Evolutionary conservation across 495 filamentous ascomycete species (phyloP), one percentile per base, ranked within the genome.

Genomic region (Melanomma pulvis-pyrius): DNA sequence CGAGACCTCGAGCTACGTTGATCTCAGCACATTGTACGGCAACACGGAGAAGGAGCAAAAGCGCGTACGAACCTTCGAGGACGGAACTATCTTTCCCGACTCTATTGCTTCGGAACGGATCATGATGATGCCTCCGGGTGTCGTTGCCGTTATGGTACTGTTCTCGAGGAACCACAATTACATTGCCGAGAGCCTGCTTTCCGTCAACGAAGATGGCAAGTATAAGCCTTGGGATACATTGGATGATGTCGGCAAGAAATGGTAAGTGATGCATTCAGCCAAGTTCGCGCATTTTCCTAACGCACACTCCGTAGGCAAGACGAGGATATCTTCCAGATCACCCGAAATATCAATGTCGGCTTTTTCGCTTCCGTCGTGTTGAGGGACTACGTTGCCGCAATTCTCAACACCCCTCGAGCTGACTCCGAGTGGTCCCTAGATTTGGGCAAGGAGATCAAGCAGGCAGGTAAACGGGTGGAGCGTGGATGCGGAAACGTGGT

Each of bases 151-250:
- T 17, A 46, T 74, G 12, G 34, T 74, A 8, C 36, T 74, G 63
- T 74, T 74, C 56, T 74, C 73, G n/a, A 54, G 73, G 49, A 74
- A 74, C 41, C 73, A 74, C 68, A 74, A 74, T 46, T n/a, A 58
- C 4, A 71, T 74, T 65, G 70, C 73, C 19, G 57, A 73, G 39
- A 28, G 52, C 21, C 61, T 74, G 24, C 39, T 70, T 4, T 59
- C 61, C 9, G 63, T 74, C 17, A 73, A 74, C 41, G 73, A 74
- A 58, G 63, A 70, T 4, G 70, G 70, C 1, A 74, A 71, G 47
- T 74, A 74, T 50, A 67, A 65, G 29, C 56, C 68, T 17, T 74
- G 73, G 73, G 67, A 70, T 12, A 49, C 52, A 1, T 46, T 74
- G 52, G 61, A 65, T 41, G 61, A 62, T 28, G 73, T 53, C 13